Base-by-base conservation (phyloP, 371 early-diverging fungal genomes). In the Haplosporangium sp. region DNA sequence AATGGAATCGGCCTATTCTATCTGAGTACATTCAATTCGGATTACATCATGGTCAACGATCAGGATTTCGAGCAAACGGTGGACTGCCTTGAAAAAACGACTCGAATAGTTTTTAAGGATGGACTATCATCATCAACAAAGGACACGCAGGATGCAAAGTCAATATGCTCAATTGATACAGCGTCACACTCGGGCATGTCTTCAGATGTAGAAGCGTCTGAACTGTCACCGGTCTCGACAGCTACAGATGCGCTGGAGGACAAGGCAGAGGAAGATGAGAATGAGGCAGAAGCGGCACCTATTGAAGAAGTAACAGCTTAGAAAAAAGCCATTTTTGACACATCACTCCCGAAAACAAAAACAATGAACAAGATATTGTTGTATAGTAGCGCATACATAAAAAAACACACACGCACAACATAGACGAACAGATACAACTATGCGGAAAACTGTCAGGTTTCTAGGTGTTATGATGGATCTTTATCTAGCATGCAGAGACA, bases 41-140 rank as follows among this genome's bases (percentile, higher is more conserved):
- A 76, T 36, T 76, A 76, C 23, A 55, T 76, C 46, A 76, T 76
- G 77, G 77, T 76, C 58, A 76, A 63, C 48, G 74, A 73, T 2
- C 68, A 73, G 10, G 74, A 73, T 36, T 73, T 73, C 59, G 64
- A 73, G 37, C 59, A 37, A 36, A 68, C 74, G 8, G 67, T 73
- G 11, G 48, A 43, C 0, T 59, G 57, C 29, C 29, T 29, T 29
- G 29, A 29, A 29, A 29, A 29, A 29, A 29, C 29, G 29, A 4
- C 29, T 29, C 29, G 29, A 29, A 29, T 4, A 29, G 29, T 29
- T 29, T 29, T 29, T 29, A 29, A 29, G 29, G 29, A 29, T 65
- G 70, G 70, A 66, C 45, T 52, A 65, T 51, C 52, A 46, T 69
- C 54, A 53, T 6, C 29, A 43, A 40, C 62, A 21, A 46, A 36